Conservation (phyloP, 2,329 filamentous ascomycete species). For the Xylaria polymorpha region DNA sequence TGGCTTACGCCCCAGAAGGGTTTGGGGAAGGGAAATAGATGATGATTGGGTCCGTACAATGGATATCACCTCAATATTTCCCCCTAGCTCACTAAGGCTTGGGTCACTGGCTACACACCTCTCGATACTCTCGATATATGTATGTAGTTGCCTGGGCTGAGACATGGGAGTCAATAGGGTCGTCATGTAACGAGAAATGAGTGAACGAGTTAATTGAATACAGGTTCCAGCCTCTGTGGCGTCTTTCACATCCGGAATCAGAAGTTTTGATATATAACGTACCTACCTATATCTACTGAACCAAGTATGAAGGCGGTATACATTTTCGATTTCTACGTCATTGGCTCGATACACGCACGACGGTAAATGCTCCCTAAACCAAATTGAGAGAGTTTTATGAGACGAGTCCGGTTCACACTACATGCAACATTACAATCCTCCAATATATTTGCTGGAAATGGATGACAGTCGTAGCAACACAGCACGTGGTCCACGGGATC, state of each 20-base stretch:
- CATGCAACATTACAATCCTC: neutral
- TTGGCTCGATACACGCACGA: too few relatives aligned
- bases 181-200: neutral
- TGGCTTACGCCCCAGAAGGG: conserved; percentile 8
- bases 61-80: conserved; percentile 3
- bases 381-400: neutral
- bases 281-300: too few relatives aligned
- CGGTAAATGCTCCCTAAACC: neutral
- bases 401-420: neutral
- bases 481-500: neutral
- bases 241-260: neutral
- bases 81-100: neutral
- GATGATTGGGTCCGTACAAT: conserved; percentile 3
- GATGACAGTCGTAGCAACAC: conserved; percentile 1
- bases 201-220: neutral
- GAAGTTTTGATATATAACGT: too few relatives aligned
- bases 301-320: too few relatives aligned
- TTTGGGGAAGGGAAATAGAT: neutral
- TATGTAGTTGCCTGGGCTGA: neutral
- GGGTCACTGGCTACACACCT: neutral
- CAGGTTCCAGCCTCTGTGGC: neutral
- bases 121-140: neutral
- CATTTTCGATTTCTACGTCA: too few relatives aligned
- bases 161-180: neutral
- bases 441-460: neutral